Percentiles rank a stretch among this genome's conserved stretches.
Conservation (phyloP, 1,284 basidiomycete genomes). For the Gymnopus androsaceus region DNA sequence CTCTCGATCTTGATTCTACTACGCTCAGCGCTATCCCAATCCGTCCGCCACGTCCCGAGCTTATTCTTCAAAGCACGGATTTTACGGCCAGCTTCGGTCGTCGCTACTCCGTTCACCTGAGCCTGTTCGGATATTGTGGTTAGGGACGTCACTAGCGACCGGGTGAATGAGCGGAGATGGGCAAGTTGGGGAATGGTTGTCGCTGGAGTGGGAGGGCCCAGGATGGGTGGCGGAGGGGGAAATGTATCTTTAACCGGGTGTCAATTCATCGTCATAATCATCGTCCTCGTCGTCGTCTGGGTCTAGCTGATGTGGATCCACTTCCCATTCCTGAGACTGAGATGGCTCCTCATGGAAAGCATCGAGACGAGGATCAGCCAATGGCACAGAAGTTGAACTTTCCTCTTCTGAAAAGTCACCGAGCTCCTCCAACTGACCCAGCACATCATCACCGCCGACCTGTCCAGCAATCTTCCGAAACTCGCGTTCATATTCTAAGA, state of each 20-base stretch:
- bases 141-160: constrained; percentile 72
- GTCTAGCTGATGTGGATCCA: constrained; percentile 51
- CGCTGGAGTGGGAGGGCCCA: constrained; percentile 54
- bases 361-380: constrained; percentile 33
- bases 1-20: constrained; percentile 72
- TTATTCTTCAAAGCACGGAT: constrained; percentile 82
- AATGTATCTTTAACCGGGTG: constrained; percentile 55
- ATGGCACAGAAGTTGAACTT: constrained; percentile 30
- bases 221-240: constrained; percentile 44
- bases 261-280: constrained; percentile 26
- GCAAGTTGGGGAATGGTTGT: constrained; percentile 62
- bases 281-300: constrained; percentile 52
- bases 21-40: constrained; percentile 79
- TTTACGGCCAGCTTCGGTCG: constrained; percentile 79
- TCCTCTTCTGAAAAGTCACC: constrained; percentile 58
- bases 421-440: constrained; percentile 68
- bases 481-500: constrained; percentile 76
- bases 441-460: constrained; percentile 72
- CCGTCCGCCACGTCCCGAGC: constrained; percentile 71
- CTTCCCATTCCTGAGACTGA: constrained; percentile 56
- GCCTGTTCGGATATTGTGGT: constrained; percentile 81
- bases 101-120: constrained; percentile 79
- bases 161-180: constrained; percentile 69
- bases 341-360: constrained; percentile 44
- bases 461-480: constrained; percentile 75